Base-by-base conservation (phyloP, 192 early-diverging fungal species). In the Mortierella antarctica region DNA sequence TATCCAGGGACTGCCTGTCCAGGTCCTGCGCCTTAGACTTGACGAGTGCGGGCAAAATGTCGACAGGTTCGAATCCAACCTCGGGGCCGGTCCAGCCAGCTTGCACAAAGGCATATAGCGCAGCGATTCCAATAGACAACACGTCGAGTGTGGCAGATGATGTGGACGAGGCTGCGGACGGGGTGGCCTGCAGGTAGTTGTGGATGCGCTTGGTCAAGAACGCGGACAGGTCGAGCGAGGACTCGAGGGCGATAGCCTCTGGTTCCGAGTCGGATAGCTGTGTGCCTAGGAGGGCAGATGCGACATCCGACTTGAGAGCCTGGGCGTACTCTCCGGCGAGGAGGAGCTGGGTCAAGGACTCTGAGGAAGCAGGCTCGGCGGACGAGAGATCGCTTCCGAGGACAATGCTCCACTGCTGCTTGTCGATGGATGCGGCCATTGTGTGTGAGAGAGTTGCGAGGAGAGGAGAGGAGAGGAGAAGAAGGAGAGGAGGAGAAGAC, bases 61-160 rank as follows among this genome's bases (percentile, higher is more conserved):
- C 71, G 15, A 82, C 77, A 0, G 90, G 76, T 62, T 93, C 88
- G 9, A 93, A 77, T 11, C 81, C 77, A 12, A 97, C 53, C 7
- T 84, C 71, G 8, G 97, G 97, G 6, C 97, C 97, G 1, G 97
- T 98, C 94, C 94, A 97, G 62, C 88, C 90, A 44, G 87, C 84
- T 84, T 98, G 96, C 18, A 96, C 70, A 85, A 98, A 98, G 18
- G 88, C 84, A 41, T 91, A 90, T n/a, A 98, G 85, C 44, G 86
- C 86, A 2, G 93, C 91, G 21, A 91, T 87, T 46, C 87, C 94
- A 12, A 96, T 70, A 21, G 66, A 66, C 21, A 93, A 80, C 12
- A 93, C 57, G 17, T 85, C 62, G 47, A 86, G 60, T 18, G 60
- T n/a, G 12, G 67, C 59, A 21, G 73, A 68, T 40, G 73, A 63